These are phyloP conservation scores for Tremella yokohamensis DNA, from an alignment of 768 basidiomycete species.

Conservation along the genomic window DNA sequence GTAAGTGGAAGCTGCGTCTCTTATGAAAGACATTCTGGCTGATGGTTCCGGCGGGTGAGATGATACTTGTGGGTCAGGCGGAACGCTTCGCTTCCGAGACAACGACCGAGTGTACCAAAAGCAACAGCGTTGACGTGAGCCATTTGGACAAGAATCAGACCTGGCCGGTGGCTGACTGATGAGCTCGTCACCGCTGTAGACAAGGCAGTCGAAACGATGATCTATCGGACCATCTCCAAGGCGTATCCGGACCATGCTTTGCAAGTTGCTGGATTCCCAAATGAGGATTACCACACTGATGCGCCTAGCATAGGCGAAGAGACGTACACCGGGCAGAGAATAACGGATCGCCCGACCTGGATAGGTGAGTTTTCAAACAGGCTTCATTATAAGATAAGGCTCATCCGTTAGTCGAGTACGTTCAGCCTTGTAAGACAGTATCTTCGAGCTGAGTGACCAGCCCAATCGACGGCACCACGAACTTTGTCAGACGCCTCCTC, in stretches of 20 bases:
- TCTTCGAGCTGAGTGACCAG: background rate
- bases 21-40: background rate
- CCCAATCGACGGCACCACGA: background rate
- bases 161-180: background rate
- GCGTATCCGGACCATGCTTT: slow-evolving; percentile 64
- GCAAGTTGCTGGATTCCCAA: background rate
- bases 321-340: slow-evolving; percentile 60
- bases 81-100: slow-evolving; percentile 55
- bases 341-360: slow-evolving; percentile 84
- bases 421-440: background rate
- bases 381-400: background rate
- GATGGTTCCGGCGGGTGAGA: slow-evolving; percentile 41
- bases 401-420: slow-evolving; percentile 20
- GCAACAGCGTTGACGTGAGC: slow-evolving; percentile 73
- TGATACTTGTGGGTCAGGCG: slow-evolving; percentile 64
- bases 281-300: background rate
- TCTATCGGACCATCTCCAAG: slow-evolving; percentile 62
- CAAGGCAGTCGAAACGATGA: slow-evolving; percentile 78
- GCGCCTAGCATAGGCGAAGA: slow-evolving; percentile 64
- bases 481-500: background rate
- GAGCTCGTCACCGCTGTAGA: slow-evolving; percentile 87
- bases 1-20: background rate
- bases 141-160: background rate
- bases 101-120: slow-evolving; percentile 67
- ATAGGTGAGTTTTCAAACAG: background rate